phyloP scores from a whole-genome alignment of 2,329 filamentous ascomycete species.

The Cryphonectria carpinicola region DNA sequence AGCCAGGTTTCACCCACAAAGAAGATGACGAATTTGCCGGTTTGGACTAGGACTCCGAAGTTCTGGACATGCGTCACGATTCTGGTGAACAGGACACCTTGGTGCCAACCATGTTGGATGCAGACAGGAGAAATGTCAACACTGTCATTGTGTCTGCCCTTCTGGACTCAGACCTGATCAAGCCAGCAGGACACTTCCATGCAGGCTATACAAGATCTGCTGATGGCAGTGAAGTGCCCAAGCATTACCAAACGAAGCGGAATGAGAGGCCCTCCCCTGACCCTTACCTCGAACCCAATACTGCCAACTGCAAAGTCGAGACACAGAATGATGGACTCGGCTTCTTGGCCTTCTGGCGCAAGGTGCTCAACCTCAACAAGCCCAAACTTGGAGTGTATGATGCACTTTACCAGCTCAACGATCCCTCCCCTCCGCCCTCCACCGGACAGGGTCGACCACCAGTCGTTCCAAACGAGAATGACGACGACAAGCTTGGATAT shows the following conservation, averaged over 20 bases:
- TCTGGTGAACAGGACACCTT: neutral
- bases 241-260: neutral
- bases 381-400: neutral
- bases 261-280: neutral
- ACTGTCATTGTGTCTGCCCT: neutral
- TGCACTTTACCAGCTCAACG: neutral
- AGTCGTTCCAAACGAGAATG: neutral
- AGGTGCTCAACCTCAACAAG: neutral
- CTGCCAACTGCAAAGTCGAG: neutral
- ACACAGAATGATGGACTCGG: neutral
- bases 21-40: neutral
- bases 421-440: neutral
- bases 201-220: neutral
- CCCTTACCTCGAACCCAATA: neutral
- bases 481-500: neutral
- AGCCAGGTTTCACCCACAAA: neutral
- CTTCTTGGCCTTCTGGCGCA: neutral
- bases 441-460: neutral
- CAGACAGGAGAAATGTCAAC: neutral
- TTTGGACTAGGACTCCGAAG: conserved; percentile 11
- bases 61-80: neutral
- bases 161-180: neutral
- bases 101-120: neutral
- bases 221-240: neutral
- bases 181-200: conserved; percentile 6